These are phyloP conservation scores for Deinandra increscens DNA, from an alignment of 129 eudicot species.

Conservation along the genomic window DNA sequence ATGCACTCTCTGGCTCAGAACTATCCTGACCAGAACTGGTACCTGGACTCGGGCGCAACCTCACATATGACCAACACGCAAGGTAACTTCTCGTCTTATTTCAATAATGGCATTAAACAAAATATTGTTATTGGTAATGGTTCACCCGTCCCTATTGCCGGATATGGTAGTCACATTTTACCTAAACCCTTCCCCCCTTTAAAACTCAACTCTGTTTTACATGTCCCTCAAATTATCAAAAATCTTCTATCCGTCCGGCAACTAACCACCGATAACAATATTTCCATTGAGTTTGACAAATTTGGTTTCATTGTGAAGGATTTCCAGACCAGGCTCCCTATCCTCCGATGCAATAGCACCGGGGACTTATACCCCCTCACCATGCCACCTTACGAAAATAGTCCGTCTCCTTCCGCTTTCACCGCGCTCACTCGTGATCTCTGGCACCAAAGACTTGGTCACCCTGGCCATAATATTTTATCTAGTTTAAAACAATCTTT, in stretches of 20 bases:
- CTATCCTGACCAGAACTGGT: no score
- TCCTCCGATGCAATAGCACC: not conserved
- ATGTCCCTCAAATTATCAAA: no score
- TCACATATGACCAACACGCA: not conserved
- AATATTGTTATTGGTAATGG: not conserved
- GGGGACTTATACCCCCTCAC: not conserved
- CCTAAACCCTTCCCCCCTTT: no score
- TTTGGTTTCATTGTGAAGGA: not conserved
- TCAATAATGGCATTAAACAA: not conserved
- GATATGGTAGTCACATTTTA: no score
- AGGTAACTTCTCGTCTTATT: conserved; percentile 1
- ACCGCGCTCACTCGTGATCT: not conserved
- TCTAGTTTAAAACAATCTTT: no score
- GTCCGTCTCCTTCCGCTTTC: not conserved
- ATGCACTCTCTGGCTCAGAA: no score
- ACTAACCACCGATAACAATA: not conserved
- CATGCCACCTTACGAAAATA: no score
- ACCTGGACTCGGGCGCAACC: not conserved
- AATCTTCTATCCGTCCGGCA: not conserved
- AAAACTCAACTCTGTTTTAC: no score
- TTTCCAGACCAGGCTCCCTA: not conserved
- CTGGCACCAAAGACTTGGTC: not conserved
- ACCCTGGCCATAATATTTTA: no score
- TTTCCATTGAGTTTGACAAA: not conserved
- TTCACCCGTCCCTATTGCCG: no score